These are phyloP conservation scores for Cercospora sesami DNA, from an alignment of 2,329 filamentous ascomycete species.

Conservation along the genomic window DNA sequence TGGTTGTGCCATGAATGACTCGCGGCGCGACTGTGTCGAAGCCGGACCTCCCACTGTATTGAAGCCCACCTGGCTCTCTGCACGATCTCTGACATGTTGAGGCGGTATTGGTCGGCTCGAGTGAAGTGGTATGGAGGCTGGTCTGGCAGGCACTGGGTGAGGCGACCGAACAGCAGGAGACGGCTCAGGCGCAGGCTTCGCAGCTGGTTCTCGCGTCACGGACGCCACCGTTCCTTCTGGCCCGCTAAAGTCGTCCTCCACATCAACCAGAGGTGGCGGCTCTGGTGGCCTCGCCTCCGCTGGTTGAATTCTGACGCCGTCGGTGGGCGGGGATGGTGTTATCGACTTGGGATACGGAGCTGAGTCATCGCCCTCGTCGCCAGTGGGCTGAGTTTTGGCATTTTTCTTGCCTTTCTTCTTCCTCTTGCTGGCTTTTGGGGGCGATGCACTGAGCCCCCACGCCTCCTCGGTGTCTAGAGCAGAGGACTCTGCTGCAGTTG, in stretches of 20 bases:
- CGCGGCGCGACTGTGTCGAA: constrained; percentile 22
- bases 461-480: constrained; percentile 18
- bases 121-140: not conserved
- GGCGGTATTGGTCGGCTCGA: constrained; percentile 12
- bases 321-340: constrained; percentile 32
- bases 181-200: constrained; percentile 19
- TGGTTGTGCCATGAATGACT: constrained; percentile 27
- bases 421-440: constrained; percentile 27
- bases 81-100: constrained; percentile 15
- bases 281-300: constrained; percentile 15
- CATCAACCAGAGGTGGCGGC: constrained; percentile 20
- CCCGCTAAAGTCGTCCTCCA: constrained; percentile 24
- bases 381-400: constrained; percentile 26
- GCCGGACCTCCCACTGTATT: constrained; percentile 10
- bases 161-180: constrained; percentile 22
- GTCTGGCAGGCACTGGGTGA: constrained; percentile 8
- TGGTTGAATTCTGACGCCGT: constrained; percentile 23
- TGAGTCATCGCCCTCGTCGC: constrained; percentile 26
- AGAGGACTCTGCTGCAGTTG: constrained; percentile 11
- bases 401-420: constrained; percentile 36
- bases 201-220: constrained; percentile 20
- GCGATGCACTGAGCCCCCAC: constrained; percentile 21
- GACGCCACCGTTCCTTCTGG: constrained; percentile 19
- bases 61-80: constrained; percentile 15
- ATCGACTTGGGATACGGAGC: constrained; percentile 32